Evolutionary conservation across 805 yeast genomes (phyloP).

Genomic region (Sugiyamaella boreocaroliniensis): DNA sequence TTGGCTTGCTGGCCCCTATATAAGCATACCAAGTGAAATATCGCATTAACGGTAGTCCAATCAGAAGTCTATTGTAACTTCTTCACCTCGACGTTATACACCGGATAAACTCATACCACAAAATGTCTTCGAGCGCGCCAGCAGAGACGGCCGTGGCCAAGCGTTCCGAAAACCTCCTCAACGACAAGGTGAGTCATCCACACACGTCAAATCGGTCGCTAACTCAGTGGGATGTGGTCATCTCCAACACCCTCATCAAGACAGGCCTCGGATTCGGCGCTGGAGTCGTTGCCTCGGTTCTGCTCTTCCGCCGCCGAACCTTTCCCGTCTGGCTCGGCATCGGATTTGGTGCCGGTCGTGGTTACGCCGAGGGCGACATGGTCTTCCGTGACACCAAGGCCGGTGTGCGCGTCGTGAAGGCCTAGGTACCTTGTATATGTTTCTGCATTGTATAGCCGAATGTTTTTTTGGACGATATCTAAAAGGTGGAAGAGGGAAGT

Average conservation of each 20-base stretch:
- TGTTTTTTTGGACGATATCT: not conserved
- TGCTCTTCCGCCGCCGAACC: slow-evolving; percentile 86
- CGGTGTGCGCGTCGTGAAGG: slow-evolving; percentile 30
- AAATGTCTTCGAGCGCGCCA: slow-evolving; percentile 11
- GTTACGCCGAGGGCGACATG: slow-evolving; percentile 97
- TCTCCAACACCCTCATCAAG: slow-evolving; percentile 89
- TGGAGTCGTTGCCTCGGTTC: slow-evolving; percentile 87
- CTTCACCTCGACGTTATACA: not conserved
- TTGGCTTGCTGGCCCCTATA: no score
- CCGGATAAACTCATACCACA: not conserved
- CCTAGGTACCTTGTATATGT: slow-evolving; percentile 13
- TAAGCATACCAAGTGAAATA: not conserved
- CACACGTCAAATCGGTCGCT: not conserved
- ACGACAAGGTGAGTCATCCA: slow-evolving; percentile 31
- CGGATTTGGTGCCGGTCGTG: slow-evolving; percentile 97
- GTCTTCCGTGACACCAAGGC: slow-evolving; percentile 56
- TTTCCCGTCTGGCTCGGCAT: slow-evolving; percentile 98
- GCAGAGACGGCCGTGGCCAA: slow-evolving; percentile 11
- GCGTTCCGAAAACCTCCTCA: slow-evolving; percentile 30
- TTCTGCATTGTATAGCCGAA: not conserved
- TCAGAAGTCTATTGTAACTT: not conserved
- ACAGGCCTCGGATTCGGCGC: slow-evolving; percentile 95
- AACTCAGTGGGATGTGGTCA: slow-evolving; percentile 80
- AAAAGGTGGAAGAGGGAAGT: not conserved
- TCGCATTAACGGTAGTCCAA: not conserved